Conservation (phyloP, 805 yeast genomes). For the Metschnikowia amazonensis region DNA sequence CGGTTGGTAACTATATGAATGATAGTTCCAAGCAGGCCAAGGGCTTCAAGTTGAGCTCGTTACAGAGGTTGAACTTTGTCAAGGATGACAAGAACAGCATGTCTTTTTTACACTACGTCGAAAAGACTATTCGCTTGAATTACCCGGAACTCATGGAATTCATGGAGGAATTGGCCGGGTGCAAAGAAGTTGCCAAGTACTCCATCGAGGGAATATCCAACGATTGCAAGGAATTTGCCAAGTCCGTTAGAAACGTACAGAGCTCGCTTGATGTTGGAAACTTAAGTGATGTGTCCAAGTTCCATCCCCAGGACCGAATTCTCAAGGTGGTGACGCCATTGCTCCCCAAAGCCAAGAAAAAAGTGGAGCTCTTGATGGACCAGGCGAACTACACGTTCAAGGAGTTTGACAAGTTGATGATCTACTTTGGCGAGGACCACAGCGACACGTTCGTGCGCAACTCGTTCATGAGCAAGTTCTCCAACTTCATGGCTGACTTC, state of each 20-base stretch:
- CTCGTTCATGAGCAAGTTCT: constrained; percentile 58
- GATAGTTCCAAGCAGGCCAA: constrained; percentile 61
- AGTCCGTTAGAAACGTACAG: constrained; percentile 48
- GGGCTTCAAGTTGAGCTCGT: constrained; percentile 68
- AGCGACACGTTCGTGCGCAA: constrained; percentile 52
- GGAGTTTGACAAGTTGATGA: constrained; percentile 57
- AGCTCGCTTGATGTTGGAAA: constrained; percentile 58
- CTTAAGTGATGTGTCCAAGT: constrained; percentile 55
- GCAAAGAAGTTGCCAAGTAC: constrained; percentile 53
- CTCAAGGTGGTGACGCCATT: constrained; percentile 50
- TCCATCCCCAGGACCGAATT: constrained; percentile 67
- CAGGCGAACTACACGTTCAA: constrained; percentile 49
- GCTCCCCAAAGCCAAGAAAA: constrained; percentile 52
- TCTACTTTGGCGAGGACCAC: constrained; percentile 69
- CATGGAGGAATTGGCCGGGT: constrained; percentile 53
- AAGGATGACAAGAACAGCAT: constrained; percentile 66
- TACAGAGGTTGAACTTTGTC: constrained; percentile 66
- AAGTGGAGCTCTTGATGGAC: constrained; percentile 46
- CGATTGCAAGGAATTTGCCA: constrained; percentile 56
- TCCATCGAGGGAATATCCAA: constrained; percentile 59
- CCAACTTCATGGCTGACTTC: constrained; percentile 57
- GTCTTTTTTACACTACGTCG: constrained; percentile 74
- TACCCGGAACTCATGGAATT: constrained; percentile 64
- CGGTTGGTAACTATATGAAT: constrained; percentile 79
- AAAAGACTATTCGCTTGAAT: constrained; percentile 57